Base-by-base conservation (phyloP, 2,329 filamentous ascomycete genomes). In the Colletotrichum sp. region DNA sequence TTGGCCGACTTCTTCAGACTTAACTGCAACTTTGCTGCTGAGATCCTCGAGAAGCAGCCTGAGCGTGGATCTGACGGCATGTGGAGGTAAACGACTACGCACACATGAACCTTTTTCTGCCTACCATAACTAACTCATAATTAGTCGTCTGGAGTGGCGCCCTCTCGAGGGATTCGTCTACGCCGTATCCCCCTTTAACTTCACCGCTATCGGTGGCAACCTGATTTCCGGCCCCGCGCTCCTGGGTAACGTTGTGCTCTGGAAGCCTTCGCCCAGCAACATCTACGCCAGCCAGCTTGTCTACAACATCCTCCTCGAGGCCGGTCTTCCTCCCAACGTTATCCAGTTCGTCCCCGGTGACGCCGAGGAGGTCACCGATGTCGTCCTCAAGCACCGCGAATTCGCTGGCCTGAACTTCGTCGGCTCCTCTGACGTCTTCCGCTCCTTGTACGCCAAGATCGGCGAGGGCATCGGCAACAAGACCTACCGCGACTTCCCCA, bases 111-210 rank as follows among this genome's bases (percentile, higher is more conserved):
- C 34, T 5, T 36, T 7, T 36, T 14, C 13, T 36, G 13, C 3
- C 34, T 36, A 2, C 34, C 13, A 36, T 36, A 14, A 24, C 56
- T 74, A 56, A 68, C 32, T 13, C 12, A 68, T 10, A 24, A 63
- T 61, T 32, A 82, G 80, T 34, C 79, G 80, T 7, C 77, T 81
- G 3, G 85, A 86, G 18, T 84, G 82, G 70, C 78, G 85, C 0
- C 84, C 85, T 0, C 79, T 86, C 0, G 85, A 86, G 68, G 85
- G 85, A 1, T 86, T 86, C 73, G 84, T 87, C 13, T 86, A 85
- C 59, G 81, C 85, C 18, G 78, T 86, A 4, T 83, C 84, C 0
- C 85, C 85, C 4, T 87, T 87, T 79, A 87, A 87, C 79, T 86
- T 86, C 70, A 86, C 85, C 0, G 85, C 85, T 1, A 80, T 86